phyloP scores from a whole-genome alignment of 257 asterid species.

The Prunella vulgaris region DNA sequence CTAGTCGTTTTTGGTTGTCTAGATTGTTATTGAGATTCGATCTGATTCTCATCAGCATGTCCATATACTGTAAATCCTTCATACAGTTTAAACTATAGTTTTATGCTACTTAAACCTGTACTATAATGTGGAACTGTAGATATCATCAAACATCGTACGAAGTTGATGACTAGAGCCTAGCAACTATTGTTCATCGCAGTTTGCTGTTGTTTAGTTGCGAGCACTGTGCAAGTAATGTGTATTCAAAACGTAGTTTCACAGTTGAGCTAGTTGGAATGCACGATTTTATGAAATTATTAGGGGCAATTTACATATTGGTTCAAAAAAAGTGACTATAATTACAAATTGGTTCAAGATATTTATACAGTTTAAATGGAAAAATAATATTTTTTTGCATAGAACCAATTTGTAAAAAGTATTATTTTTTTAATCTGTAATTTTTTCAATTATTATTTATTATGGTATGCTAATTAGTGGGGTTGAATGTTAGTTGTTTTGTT shows the following conservation, averaged over 20 bases:
- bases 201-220: not conserved
- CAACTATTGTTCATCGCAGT: conserved; percentile 1
- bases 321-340: too few relatives aligned
- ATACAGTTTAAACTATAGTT: not conserved
- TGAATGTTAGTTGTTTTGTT: too few relatives aligned
- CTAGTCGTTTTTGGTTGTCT: conserved; percentile 5
- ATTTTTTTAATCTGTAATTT: too few relatives aligned
- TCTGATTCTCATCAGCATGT: conserved; percentile 19
- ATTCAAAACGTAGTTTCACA: not conserved
- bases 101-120: conserved; percentile 6
- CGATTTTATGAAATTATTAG: not conserved
- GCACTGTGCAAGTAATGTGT: conserved; percentile 5
- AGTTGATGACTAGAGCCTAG: not conserved
- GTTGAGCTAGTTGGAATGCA: not conserved
- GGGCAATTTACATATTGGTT: too few relatives aligned
- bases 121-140: conserved; percentile 4
- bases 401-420: too few relatives aligned
- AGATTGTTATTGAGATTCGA: conserved; percentile 10
- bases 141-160: not conserved
- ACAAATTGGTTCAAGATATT: too few relatives aligned
- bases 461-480: too few relatives aligned
- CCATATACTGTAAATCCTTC: conserved; percentile 27
- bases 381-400: too few relatives aligned
- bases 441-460: not conserved
- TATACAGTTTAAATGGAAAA: too few relatives aligned